A percentile compares a stretch with the other conserved stretches of the same genome.
phyloP scores from a whole-genome alignment of 192 early-diverging fungal genomes.

The Dissophora ornata region DNA sequence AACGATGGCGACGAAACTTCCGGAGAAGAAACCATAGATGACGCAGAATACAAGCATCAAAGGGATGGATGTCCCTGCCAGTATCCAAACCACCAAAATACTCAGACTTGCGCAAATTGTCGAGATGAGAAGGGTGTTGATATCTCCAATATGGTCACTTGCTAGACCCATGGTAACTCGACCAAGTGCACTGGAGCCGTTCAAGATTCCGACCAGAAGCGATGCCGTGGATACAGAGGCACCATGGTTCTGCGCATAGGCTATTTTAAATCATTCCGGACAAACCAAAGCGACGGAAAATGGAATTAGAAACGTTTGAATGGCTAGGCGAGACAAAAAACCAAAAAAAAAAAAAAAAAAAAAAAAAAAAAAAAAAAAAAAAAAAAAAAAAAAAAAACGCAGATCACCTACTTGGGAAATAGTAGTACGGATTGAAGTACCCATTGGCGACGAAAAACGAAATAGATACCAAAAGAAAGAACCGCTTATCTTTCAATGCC shows the following conservation, averaged over 20 bases:
- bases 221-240: constrained; percentile 33
- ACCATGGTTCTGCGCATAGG: constrained; percentile 30
- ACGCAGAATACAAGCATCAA: constrained; percentile 59
- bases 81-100: constrained; percentile 63
- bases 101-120: constrained; percentile 54
- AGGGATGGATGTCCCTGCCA: constrained; percentile 54
- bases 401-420: constrained; percentile 57
- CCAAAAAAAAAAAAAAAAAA: too few species aligned
- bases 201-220: constrained; percentile 65
- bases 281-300: too few species aligned
- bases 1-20: constrained; percentile 63
- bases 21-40: constrained; percentile 67
- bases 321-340: too few species aligned
- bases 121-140: constrained; percentile 68
- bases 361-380: too few species aligned
- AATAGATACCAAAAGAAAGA: constrained; percentile 54
- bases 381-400: too few species aligned
- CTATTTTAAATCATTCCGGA: constrained; percentile 31
- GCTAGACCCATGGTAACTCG: constrained; percentile 65
- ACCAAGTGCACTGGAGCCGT: constrained; percentile 65
- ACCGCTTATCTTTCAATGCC: constrained; percentile 56
- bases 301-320: not conserved
- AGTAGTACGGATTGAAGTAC: constrained; percentile 71
- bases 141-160: constrained; percentile 64
- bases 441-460: constrained; percentile 59